Conservation (phyloP, 257 asterid genomes). For the Apocynum venetum region DNA sequence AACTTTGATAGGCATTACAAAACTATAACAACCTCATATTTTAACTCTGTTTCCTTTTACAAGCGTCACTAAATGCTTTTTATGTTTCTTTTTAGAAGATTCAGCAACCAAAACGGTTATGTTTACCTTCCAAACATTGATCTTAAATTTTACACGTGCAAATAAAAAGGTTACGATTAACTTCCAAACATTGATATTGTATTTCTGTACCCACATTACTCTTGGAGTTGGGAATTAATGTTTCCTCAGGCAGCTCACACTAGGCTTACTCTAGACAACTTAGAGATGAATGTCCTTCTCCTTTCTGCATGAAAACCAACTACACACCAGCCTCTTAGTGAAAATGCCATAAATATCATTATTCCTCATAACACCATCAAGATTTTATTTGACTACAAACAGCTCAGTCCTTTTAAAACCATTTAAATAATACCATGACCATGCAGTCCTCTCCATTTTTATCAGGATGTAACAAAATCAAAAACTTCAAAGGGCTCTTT, state of each 20-base stretch:
- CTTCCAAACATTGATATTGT: too few relatives aligned
- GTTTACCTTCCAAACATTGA: background rate
- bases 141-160: background rate
- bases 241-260: background rate
- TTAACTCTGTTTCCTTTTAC: background rate
- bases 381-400: background rate
- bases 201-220: background rate
- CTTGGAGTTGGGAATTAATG: background rate
- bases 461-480: background rate
- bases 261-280: background rate
- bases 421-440: background rate
- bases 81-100: background rate
- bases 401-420: background rate
- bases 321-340: background rate
- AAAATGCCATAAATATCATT: background rate
- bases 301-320: background rate
- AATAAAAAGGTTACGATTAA: background rate
- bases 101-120: background rate
- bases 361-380: background rate
- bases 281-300: background rate
- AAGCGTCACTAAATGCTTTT: background rate
- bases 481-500: background rate
- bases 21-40: background rate
- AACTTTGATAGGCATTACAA: background rate
- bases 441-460: background rate